These are phyloP conservation scores for Phytophthora rubi DNA, from an alignment of 352 stramenopile genomes.

Conservation along the genomic window DNA sequence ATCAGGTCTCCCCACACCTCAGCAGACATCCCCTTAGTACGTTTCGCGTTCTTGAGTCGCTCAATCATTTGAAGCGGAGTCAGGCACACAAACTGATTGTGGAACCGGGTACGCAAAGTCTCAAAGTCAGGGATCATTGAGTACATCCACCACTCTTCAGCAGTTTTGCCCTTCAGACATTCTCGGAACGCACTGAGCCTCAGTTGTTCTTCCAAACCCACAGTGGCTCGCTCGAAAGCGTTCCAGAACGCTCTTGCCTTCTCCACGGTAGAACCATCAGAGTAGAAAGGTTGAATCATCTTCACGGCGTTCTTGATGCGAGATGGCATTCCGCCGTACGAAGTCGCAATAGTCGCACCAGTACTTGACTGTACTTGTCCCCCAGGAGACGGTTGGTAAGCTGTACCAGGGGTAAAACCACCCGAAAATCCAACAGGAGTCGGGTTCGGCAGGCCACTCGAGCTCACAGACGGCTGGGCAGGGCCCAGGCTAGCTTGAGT, in stretches of 20 bases:
- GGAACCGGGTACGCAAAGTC: background rate
- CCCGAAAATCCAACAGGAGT: background rate
- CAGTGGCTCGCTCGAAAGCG: background rate
- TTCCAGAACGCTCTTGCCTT: background rate
- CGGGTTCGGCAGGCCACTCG: background rate
- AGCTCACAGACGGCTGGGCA: background rate
- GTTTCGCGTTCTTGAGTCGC: too few species aligned
- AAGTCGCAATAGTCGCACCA: background rate
- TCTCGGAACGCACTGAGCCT: background rate
- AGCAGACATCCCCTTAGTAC: too few species aligned
- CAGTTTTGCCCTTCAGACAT: conserved; percentile 1
- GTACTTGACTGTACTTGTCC: too few species aligned
- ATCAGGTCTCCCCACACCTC: too few species aligned
- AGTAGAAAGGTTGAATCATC: background rate
- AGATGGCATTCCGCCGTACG: background rate
- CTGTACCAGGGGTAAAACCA: background rate
- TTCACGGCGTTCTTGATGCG: background rate
- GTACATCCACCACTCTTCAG: background rate
- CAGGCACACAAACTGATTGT: background rate
- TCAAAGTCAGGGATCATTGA: background rate
- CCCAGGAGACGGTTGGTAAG: background rate
- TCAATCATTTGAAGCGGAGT: too few species aligned
- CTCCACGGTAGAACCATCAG: background rate
- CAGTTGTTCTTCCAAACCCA: background rate
- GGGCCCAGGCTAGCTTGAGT: background rate